These are phyloP conservation scores for Penicillium simplicissimum DNA, from an alignment of 495 filamentous ascomycete species.

Conservation along the genomic window DNA sequence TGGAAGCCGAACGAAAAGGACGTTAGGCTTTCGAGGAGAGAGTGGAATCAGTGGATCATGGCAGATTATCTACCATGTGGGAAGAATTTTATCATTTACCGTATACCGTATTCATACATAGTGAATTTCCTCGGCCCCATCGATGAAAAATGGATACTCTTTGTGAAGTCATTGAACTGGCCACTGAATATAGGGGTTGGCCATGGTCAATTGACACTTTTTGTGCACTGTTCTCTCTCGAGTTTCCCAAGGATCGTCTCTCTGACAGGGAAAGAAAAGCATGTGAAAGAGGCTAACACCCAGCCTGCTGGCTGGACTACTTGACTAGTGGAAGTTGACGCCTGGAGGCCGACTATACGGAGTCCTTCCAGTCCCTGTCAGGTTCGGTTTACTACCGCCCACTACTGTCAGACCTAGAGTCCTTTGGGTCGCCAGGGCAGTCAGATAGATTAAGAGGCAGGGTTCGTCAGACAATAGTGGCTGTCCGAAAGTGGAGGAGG, in stretches of 20 bases:
- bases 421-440: neutral
- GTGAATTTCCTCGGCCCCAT: neutral
- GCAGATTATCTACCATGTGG: neutral
- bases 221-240: too few species aligned
- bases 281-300: too few species aligned
- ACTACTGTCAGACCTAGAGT: conserved; percentile 3
- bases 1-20: neutral
- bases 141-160: too few species aligned
- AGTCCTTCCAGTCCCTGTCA: neutral
- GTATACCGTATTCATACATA: neutral
- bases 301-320: too few species aligned
- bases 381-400: neutral
- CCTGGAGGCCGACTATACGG: neutral
- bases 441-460: too few species aligned
- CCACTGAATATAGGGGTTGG: too few species aligned
- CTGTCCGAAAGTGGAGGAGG: neutral
- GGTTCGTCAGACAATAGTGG: neutral
- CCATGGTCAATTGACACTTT: too few species aligned
- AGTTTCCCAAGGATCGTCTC: too few species aligned
- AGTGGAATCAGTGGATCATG: neutral
- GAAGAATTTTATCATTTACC: neutral
- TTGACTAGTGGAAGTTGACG: too few species aligned
- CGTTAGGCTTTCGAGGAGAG: neutral
- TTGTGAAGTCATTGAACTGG: too few species aligned
- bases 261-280: too few species aligned